Evolutionary conservation across 305 asterid genomes (phyloP), one percentile per base, ranked within the genome.

Genomic region (Ruellia speciosa): DNA sequence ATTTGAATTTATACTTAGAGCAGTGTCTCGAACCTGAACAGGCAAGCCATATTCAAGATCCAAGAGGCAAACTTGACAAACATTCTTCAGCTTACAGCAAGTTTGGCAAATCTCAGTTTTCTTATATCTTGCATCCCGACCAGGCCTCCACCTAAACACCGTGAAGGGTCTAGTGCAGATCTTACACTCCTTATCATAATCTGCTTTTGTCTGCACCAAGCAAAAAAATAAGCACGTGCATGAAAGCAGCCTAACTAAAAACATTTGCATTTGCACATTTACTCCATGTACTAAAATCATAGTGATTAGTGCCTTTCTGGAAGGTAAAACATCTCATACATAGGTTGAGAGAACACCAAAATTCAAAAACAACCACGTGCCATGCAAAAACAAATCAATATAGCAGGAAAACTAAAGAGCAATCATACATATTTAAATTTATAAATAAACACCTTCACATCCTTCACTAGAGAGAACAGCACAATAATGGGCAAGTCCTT

Each of bases 21-120:
- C 97, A 53, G 96, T 85, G 63, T 90, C 96, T 14, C 97, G 88
- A 62, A 90, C 97, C 74, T 90, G 97, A 71, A 90, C 97, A 2
- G 97, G 97, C 71, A 90, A 72, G 58, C 97, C 97, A 66, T 87
- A 90, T 64, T 87, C 96, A 50, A 90, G 96, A 80, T 90, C 97
- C 77, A 90, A 64, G 63, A 90, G 92, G 75, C 96, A 90, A 77
- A 90, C 97, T 79, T 90, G 97, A 66, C 97, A 90, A 51, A 90
- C 97, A 70, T 87, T 85, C 77, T 87, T 87, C 75, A 85, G 81
- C 86, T 90, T 87, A 70, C 95, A 81, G 74, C 97, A 90, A 52
- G 96, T 90, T 74, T 90, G 97, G 73, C 97, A 90, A 65, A 90
- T 90, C 86, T 90, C 95, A 0, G 81, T 60, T 73, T 85, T 90